Evolutionary conservation across 2,329 filamentous ascomycete species (phyloP), one percentile per base, ranked within the genome.

Genomic region (Curvularia eragrostidis): DNA sequence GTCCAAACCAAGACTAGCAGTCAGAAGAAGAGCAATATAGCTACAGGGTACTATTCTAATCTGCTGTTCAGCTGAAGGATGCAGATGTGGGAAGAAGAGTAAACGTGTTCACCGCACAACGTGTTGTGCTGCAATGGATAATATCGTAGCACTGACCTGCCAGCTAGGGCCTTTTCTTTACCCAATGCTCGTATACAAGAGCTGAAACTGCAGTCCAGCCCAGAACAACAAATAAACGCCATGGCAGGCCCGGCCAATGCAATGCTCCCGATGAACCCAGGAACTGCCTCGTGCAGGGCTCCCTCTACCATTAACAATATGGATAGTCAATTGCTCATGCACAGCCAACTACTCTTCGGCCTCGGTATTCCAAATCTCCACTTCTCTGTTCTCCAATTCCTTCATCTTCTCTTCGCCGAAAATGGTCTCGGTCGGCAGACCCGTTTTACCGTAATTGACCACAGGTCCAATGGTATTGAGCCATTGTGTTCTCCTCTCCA

Each of bases 401-500:
- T 84, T 84, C 91, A 97, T 93, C 57, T 85, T 82, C 5, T 83
- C 84, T 2, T 87, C 80, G 63, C 89, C 89, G 77, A 96, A 97
- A 55, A 97, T 89, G 1, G 87, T 85, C 57, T 95, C 89, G 1
- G 82, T 80, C 15, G 93, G 92, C 41, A 97, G 89, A 54, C 85
- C 86, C 34, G 92, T 84, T 67, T 87, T 89, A 67, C 93, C 91
- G 68, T 91, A 91, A 60, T 93, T 89, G 69, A 99, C 96, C 0
- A 98, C 92, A 0, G 91, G 90, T 0, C 93, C 91, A 65, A 99
- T 96, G 38, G 87, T 93, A 63, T 92, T 90, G 63, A 92, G 93
- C 94, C 95, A 99, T 65, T 93, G 87, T 73, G 87, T 85, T 54
- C 93, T 86, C 58, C 94, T 85, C 75, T 97, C 93, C 93, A 99